phyloP scores from a whole-genome alignment of 2,329 filamentous ascomycete genomes.

The Colletotrichum chrysophilum region DNA sequence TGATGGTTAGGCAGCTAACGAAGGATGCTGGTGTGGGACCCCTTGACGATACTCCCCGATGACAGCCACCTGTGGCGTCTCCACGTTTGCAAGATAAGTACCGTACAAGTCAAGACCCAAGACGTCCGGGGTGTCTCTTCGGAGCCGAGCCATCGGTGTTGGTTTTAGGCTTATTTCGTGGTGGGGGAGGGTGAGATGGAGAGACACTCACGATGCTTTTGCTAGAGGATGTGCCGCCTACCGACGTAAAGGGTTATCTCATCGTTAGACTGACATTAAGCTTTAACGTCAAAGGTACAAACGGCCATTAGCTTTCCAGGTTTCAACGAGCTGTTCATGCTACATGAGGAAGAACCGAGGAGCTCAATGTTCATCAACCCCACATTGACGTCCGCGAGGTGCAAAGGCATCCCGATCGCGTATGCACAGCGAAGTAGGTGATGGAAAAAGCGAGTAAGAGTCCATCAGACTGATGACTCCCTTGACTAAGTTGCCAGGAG shows the following conservation, averaged over 20 bases:
- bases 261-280: background rate
- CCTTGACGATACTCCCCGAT: background rate
- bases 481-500: background rate
- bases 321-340: background rate
- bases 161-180: background rate
- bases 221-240: background rate
- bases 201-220: background rate
- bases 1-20: background rate
- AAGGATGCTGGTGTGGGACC: background rate
- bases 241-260: background rate
- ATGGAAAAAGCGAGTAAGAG: background rate
- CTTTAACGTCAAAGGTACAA: background rate
- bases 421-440: background rate
- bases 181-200: background rate
- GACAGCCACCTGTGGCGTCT: background rate
- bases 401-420: background rate
- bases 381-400: background rate
- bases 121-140: background rate
- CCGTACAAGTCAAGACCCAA: background rate
- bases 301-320: background rate
- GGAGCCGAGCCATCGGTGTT: background rate
- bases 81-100: background rate
- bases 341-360: background rate
- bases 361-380: background rate
- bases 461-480: background rate